A percentile compares a stretch with the other conserved stretches of the same genome.
phyloP scores from a whole-genome alignment of 2,329 filamentous ascomycete genomes.

The Trichoderma harzianum region DNA sequence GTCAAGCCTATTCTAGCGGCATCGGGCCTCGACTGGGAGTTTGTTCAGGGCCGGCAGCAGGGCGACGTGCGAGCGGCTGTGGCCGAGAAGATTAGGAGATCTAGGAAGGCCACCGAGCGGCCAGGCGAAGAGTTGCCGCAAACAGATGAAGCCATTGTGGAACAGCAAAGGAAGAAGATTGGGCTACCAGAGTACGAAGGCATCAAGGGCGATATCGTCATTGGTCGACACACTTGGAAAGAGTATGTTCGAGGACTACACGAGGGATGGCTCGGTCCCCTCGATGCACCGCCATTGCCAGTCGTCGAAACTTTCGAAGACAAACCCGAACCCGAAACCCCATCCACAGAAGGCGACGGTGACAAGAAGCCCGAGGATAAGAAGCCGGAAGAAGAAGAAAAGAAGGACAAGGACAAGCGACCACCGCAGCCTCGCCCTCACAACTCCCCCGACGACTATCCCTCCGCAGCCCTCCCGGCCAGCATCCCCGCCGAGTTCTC shows the following conservation, averaged over 20 bases:
- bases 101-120: constrained; percentile 56
- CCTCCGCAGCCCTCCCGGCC: constrained; percentile 59
- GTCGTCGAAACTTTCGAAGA: constrained; percentile 21
- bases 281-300: constrained; percentile 56
- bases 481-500: constrained; percentile 68
- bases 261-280: constrained; percentile 91
- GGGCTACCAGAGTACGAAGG: constrained; percentile 71
- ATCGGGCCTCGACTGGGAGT: constrained; percentile 92
- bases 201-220: constrained; percentile 76
- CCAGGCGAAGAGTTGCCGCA: constrained; percentile 48
- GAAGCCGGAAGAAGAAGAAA: constrained; percentile 35
- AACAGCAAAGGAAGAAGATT: constrained; percentile 60
- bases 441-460: constrained; percentile 70
- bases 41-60: constrained; percentile 85
- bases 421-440: constrained; percentile 67
- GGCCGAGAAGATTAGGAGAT: constrained; percentile 79
- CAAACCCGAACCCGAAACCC: constrained; percentile 21
- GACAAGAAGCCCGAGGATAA: constrained; percentile 27
- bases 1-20: constrained; percentile 89
- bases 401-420: constrained; percentile 49
- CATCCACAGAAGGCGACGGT: constrained; percentile 23
- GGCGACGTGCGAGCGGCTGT: constrained; percentile 88
- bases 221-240: constrained; percentile 94
- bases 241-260: constrained; percentile 92
- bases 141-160: constrained; percentile 53